Conservation (phyloP, 768 basidiomycete species). For the Amanita rubescens region DNA sequence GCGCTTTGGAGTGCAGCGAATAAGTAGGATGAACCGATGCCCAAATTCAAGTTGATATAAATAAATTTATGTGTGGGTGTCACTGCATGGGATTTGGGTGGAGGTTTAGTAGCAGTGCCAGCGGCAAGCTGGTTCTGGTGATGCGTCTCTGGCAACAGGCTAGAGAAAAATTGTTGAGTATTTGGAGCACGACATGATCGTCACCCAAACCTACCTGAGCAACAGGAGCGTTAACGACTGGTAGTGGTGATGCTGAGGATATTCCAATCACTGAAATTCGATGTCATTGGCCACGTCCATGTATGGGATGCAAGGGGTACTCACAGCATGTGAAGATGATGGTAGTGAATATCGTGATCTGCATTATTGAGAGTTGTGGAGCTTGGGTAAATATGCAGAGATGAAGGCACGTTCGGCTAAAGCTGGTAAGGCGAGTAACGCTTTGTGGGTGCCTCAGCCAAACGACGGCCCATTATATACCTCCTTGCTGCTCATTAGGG, state of each 20-base stretch:
- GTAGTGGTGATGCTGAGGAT: conserved; percentile 23
- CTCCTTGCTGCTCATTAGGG: neutral
- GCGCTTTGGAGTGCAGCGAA: neutral
- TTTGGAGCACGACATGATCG: neutral
- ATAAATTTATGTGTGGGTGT: neutral
- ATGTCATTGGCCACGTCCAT: neutral
- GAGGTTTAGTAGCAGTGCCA: conserved; percentile 13
- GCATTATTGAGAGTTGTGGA: conserved; percentile 17
- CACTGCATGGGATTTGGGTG: neutral
- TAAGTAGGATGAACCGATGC: neutral
- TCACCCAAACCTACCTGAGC: conserved; percentile 11
- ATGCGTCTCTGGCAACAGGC: conserved; percentile 17
- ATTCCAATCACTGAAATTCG: conserved; percentile 13
- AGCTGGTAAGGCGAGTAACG: neutral
- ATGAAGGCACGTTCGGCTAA: neutral
- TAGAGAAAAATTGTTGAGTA: conserved; percentile 4
- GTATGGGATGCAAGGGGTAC: conserved; percentile 5
- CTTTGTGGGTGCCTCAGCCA: neutral
- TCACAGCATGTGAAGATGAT: conserved; percentile 22
- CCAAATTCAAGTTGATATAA: neutral
- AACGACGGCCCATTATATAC: neutral
- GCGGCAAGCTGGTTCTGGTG: conserved; percentile 12
- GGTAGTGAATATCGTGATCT: conserved; percentile 19
- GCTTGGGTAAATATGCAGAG: neutral
- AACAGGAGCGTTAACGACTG: conserved; percentile 15